Conservation (phyloP, 2,329 filamentous ascomycete species). For the Fusarium longipes region DNA sequence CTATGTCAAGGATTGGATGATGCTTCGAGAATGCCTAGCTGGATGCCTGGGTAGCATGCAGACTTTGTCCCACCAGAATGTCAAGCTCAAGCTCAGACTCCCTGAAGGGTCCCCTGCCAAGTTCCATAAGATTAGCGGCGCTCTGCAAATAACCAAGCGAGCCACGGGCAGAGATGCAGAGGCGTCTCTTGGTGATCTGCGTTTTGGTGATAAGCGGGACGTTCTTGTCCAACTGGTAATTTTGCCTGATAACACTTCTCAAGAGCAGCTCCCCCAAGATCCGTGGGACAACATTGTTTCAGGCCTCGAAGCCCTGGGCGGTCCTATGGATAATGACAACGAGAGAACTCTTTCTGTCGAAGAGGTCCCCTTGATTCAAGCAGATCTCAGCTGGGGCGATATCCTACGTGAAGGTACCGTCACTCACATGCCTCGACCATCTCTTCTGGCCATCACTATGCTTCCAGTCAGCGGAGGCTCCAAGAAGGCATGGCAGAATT, state of each 20-base stretch:
- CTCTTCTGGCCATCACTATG: constrained; percentile 95
- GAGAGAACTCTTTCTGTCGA: constrained; percentile 87
- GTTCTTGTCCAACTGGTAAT: constrained; percentile 95
- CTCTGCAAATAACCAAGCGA: constrained; percentile 94
- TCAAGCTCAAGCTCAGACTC: constrained; percentile 91
- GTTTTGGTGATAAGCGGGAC: constrained; percentile 94
- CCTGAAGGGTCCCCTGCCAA: constrained; percentile 97
- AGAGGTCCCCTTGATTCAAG: constrained; percentile 94
- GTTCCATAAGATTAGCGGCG: constrained; percentile 98
- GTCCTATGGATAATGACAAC: constrained; percentile 86
- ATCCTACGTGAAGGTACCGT: constrained; percentile 89
- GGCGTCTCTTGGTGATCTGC: constrained; percentile 87
- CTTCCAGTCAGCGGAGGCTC: constrained; percentile 74
- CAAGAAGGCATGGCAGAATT: constrained; percentile 72
- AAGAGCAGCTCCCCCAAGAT: constrained; percentile 90
- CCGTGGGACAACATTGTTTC: constrained; percentile 98
- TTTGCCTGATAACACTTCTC: constrained; percentile 81
- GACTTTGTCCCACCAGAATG: constrained; percentile 96
- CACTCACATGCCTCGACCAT: constrained; percentile 87
- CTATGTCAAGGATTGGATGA: constrained; percentile 99
- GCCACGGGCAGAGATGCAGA: constrained; percentile 95
- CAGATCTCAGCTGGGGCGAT: constrained; percentile 92
- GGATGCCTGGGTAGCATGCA: constrained; percentile 93
- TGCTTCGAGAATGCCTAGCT: constrained; percentile 94
- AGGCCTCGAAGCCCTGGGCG: constrained; percentile 90